Evolutionary conservation across 2,329 filamentous ascomycete species (phyloP).

Genomic region (Aspergillus sp.): DNA sequence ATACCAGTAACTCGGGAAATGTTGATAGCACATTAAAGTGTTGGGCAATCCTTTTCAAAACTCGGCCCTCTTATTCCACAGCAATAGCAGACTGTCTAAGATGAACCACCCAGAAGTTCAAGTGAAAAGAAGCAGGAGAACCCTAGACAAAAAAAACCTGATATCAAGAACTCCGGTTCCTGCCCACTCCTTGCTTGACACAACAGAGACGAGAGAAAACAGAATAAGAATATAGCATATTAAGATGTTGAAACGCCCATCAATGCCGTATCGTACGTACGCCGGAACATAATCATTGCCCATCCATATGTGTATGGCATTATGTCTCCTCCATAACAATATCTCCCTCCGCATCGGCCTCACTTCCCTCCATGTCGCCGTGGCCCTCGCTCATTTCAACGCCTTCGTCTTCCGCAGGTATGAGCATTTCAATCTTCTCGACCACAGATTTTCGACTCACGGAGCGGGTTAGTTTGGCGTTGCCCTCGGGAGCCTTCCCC

Average conservation of each 20-base stretch:
- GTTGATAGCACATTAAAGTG: neutral
- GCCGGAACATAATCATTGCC: slow-evolving; percentile 15
- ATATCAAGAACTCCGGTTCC: slow-evolving; percentile 25
- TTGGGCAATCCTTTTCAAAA: neutral
- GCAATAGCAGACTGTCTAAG: neutral
- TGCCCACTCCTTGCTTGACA: slow-evolving; percentile 34
- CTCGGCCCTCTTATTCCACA: neutral
- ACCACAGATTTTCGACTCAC: slow-evolving; percentile 29
- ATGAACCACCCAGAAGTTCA: neutral
- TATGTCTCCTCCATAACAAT: slow-evolving; percentile 39
- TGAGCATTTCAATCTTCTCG: slow-evolving; percentile 31
- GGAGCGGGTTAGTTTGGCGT: slow-evolving; percentile 25
- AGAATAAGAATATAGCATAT: slow-evolving; percentile 22
- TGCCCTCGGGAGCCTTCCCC: slow-evolving; percentile 19
- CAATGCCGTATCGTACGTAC: slow-evolving; percentile 29
- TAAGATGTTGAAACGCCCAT: slow-evolving; percentile 24
- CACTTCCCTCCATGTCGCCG: slow-evolving; percentile 29
- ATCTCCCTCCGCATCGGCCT: slow-evolving; percentile 36
- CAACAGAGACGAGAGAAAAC: slow-evolving; percentile 20
- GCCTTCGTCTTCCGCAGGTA: slow-evolving; percentile 32
- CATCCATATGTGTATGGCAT: slow-evolving; percentile 12
- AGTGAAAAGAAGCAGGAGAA: neutral
- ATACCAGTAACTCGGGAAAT: neutral
- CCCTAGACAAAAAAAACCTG: slow-evolving; percentile 8
- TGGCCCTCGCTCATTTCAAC: slow-evolving; percentile 22